These are phyloP conservation scores for Scutellaria minor DNA, from an alignment of 257 asterid genomes.

Conservation along the genomic window DNA sequence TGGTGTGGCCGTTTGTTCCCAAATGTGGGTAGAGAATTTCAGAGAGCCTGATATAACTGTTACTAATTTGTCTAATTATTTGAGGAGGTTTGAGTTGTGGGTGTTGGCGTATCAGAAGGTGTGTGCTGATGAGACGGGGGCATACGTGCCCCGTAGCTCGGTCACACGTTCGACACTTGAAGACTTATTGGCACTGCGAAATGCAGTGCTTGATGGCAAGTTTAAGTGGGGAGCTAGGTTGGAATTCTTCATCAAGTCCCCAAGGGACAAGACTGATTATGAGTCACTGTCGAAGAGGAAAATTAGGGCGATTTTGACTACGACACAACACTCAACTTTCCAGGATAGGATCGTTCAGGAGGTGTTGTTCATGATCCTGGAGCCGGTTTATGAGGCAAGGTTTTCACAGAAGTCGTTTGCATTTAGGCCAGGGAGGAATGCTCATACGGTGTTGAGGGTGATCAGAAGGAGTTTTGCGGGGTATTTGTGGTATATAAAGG, in stretches of 20 bases:
- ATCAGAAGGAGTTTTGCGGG: constrained; percentile 97
- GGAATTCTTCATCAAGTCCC: constrained; percentile 83
- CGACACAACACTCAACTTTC: constrained; percentile 78
- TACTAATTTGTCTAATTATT: constrained; percentile 64
- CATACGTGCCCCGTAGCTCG: constrained; percentile 79
- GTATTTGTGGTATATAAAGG: constrained; percentile 93
- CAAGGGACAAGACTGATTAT: constrained; percentile 86
- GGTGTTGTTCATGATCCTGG: constrained; percentile 78
- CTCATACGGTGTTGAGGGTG: constrained; percentile 85
- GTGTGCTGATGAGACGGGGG: constrained; percentile 82
- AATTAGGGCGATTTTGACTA: constrained; percentile 80
- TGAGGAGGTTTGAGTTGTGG: constrained; percentile 96
- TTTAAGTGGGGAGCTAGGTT: constrained; percentile 97
- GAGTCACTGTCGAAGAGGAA: constrained; percentile 91
- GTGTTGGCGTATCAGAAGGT: constrained; percentile 95
- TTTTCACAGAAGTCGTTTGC: constrained; percentile 92
- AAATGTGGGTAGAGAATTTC: constrained; percentile 89
- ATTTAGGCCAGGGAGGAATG: constrained; percentile 92
- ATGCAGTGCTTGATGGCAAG: constrained; percentile 81
- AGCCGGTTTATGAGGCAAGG: constrained; percentile 89
- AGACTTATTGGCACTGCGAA: constrained; percentile 77
- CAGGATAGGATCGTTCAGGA: constrained; percentile 96
- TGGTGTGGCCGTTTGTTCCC: constrained; percentile 75
- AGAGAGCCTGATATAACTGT: constrained; percentile 68
- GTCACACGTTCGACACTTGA: constrained; percentile 80